These are phyloP conservation scores for Aspergillus versicolor DNA, from an alignment of 2,329 filamentous ascomycete genomes.

Conservation along the genomic window DNA sequence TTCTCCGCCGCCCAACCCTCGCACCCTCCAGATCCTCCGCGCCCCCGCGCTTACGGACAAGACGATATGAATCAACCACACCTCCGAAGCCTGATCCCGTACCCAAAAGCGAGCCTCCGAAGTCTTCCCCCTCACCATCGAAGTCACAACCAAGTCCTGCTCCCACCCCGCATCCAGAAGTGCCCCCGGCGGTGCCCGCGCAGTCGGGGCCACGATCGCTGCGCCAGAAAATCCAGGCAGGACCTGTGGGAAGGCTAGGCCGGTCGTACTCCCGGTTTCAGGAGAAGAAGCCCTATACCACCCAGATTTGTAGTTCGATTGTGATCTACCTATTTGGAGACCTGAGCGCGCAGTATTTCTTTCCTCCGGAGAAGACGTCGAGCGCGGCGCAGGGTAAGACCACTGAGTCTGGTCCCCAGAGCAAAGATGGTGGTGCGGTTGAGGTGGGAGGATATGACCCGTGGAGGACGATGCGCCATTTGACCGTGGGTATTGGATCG, in stretches of 20 bases:
- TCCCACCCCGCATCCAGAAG: slow-evolving; percentile 16
- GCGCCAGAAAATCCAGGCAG: slow-evolving; percentile 29
- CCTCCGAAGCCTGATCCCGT: slow-evolving; percentile 7
- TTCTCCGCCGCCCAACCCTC: slow-evolving; percentile 14
- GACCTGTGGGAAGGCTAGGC: slow-evolving; percentile 36
- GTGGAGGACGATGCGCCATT: slow-evolving; percentile 65
- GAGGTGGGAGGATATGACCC: slow-evolving; percentile 59
- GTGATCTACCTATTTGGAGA: slow-evolving; percentile 79
- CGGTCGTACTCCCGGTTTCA: slow-evolving; percentile 68
- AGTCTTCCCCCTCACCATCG: neutral
- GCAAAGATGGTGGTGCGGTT: slow-evolving; percentile 21
- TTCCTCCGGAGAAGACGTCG: slow-evolving; percentile 33
- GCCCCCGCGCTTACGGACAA: slow-evolving; percentile 12
- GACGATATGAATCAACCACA: slow-evolving; percentile 15
- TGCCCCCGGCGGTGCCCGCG: slow-evolving; percentile 20
- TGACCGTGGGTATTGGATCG: slow-evolving; percentile 70
- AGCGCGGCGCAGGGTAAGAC: neutral
- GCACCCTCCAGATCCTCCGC: slow-evolving; percentile 6
- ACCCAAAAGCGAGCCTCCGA: neutral
- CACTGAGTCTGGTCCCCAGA: slow-evolving; percentile 34
- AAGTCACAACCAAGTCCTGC: slow-evolving; percentile 12
- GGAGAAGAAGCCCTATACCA: slow-evolving; percentile 69
- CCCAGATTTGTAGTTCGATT: slow-evolving; percentile 73
- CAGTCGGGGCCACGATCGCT: slow-evolving; percentile 23
- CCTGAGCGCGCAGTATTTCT: slow-evolving; percentile 71